Conservation (phyloP, 2,329 filamentous ascomycete genomes). For the Coniella vitis region DNA sequence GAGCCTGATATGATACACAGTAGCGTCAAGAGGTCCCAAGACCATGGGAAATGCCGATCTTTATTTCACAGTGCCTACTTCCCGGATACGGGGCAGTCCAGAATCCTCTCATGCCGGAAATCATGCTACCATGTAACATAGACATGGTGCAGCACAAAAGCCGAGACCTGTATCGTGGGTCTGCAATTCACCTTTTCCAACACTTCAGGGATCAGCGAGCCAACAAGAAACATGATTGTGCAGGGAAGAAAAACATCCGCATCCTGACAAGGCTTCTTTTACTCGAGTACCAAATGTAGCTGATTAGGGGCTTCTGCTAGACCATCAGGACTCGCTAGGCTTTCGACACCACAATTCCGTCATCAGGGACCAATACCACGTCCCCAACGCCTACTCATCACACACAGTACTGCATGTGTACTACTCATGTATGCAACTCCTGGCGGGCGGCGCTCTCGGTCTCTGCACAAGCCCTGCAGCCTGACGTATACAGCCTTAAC, state of each 20-base stretch:
- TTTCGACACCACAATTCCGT: not conserved
- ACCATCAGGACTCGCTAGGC: too few relatives aligned
- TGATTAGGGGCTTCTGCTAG: too few relatives aligned
- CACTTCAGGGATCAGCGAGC: too few relatives aligned
- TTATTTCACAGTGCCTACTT: conserved; percentile 9
- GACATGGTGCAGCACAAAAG: too few relatives aligned
- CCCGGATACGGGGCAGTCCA: conserved; percentile 2
- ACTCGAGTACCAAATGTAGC: not conserved
- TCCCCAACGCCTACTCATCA: not conserved
- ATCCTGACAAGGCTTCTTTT: too few relatives aligned
- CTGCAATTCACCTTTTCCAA: too few relatives aligned
- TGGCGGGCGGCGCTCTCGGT: not conserved
- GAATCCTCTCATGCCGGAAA: not conserved
- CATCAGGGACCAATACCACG: not conserved
- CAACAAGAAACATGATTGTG: too few relatives aligned
- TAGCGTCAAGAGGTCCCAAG: conserved; percentile 5
- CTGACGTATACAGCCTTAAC: conserved; percentile 4
- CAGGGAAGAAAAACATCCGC: too few relatives aligned
- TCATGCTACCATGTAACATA: not conserved
- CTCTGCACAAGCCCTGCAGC: not conserved
- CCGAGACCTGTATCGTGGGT: not conserved
- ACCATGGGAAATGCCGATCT: conserved; percentile 11
- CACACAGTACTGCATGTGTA: not conserved
- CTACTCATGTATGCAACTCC: too few relatives aligned
- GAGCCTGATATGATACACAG: conserved; percentile 1